Percentiles rank a stretch among this genome's conserved stretches.
These are phyloP conservation scores for Amaranthus hypochondriacus DNA, from an alignment of 148 eudicot genomes.

Conservation along the genomic window DNA sequence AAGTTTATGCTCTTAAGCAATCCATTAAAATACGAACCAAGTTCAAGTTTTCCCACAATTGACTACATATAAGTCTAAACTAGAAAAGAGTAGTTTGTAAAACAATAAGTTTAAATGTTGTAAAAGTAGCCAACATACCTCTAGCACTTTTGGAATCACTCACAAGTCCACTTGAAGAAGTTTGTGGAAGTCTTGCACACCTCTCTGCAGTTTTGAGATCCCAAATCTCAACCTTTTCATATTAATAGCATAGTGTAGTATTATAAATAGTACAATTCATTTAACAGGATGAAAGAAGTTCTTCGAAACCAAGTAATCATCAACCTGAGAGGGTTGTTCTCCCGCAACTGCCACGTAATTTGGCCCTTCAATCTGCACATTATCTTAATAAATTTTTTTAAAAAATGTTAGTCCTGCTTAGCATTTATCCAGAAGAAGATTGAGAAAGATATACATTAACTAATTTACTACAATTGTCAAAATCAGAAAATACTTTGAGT, in stretches of 20 bases:
- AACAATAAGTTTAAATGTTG: conserved; percentile 8
- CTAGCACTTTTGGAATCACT: conserved; percentile 39
- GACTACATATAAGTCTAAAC: neutral
- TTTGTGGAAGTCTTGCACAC: conserved; percentile 46
- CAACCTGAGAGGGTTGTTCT: conserved; percentile 67
- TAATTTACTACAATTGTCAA: neutral
- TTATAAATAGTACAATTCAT: conserved; percentile 13
- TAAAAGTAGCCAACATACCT: conserved; percentile 35
- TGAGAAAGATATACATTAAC: neutral
- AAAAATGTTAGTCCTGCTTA: neutral
- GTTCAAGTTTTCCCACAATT: neutral
- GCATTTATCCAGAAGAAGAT: neutral
- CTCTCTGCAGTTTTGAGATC: conserved; percentile 71
- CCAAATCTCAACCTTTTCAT: conserved; percentile 87
- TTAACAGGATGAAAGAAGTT: conserved; percentile 9
- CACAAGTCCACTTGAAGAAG: conserved; percentile 20
- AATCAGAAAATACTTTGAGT: too few species aligned
- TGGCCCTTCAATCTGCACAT: conserved; percentile 36
- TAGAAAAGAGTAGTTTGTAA: neutral
- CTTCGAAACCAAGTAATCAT: conserved; percentile 3
- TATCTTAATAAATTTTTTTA: conserved; percentile 27
- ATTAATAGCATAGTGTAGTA: conserved; percentile 12
- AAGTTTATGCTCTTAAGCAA: too few species aligned
- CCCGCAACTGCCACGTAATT: conserved; percentile 71
- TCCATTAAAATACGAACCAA: neutral